Evolutionary conservation across 495 filamentous ascomycete species (phyloP), one percentile per base, ranked within the genome.

Genomic region (Penicillium bovifimosum): DNA sequence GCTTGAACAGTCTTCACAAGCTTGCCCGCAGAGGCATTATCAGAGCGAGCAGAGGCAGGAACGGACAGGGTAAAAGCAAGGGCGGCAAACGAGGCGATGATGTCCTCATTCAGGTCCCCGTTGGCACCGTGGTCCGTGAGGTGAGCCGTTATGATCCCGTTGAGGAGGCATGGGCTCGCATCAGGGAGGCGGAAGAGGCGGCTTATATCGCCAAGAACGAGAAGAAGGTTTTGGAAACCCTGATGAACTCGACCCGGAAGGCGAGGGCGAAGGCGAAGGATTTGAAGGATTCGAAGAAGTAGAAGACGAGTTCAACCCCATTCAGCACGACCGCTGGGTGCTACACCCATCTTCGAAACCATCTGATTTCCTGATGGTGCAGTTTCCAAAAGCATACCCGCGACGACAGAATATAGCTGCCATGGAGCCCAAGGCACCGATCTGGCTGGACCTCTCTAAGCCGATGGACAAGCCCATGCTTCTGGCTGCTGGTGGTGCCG

Each of bases 1-100:
- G 90, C 50, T 84, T 96, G 64, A 96, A 88, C 1, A 93, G 88
- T 52, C 71, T 98, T 47, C 91, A 97, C 68, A 98, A 96, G 68
- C 79, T 98, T 11, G 86, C 87, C 9, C 80, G 92, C 14, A 76
- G 86, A 51, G 83, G 88, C 2, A 71, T 86, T 20, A 68, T 96
- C 29, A 86, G 85, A 60, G 93, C 93, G 1, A 83, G 84, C 5
- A 74, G 85, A 50, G 93, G 93, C 5, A 87, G 80, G 62, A 90
- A 88, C 61, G 93, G 93, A 6, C 86, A 89, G 68, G 93, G 93
- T 2, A 91, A 90, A 61, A 80, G 79, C 45, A 80, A 81, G 47
- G 85, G 88, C 29, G 93, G 93, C 2, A 80, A 82, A 61, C 78
- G 90, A 47, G 93, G 93, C 17, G 83, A 90, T 0, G 93, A 98